Base-by-base conservation (phyloP, 805 yeast genomes). In the Ogataea trehaloabstinens region DNA sequence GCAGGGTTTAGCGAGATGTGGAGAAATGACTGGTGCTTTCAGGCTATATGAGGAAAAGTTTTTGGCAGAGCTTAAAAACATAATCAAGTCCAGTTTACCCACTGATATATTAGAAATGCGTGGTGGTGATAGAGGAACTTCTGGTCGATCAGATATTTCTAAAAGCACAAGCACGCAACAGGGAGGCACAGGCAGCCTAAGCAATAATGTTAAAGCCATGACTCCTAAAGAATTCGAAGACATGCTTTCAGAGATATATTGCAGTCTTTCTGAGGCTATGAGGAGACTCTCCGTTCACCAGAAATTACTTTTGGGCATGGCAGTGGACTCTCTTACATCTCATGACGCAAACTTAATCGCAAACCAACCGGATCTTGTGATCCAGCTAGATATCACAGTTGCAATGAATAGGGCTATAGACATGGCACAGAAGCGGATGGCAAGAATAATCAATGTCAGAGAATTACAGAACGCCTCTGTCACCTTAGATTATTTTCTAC, bases 251-350 rank as follows among this genome's bases (percentile, higher is more conserved):
- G 67, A 65, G 20, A 80, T 81, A 4, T 86, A 76, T 48, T 63
- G 85, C 0, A 72, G 76, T 16, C 67, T 84, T 3, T 77, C 88
- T 0, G 95, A 85, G 52, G 80, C 87, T 15, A 65, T 89, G 19
- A 68, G 91, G 45, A 72, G 95, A 41, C 65, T 90, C 21, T 78
- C 86, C 1, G 66, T 76, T 6, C 96, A 89, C 42, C 95, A 89
- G 55, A 89, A 88, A 58, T 51, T 86, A 4, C 60, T 91, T 20
- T 68, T 93, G 11, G 93, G 87, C 48, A 56, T 85, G 37, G 80
- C 95, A 0, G 61, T 83, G 21, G 74, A 71, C 35, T 66, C 71
- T 53, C 30, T 70, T 60, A 34, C 66, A 3, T 59, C 48, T 10
- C 51, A 49, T 5, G 61, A 56, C 34, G 21, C 46, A 40, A 52